These are phyloP conservation scores for Sporothrix pseudoabietina DNA, from an alignment of 2,329 filamentous ascomycete genomes.

Conservation along the genomic window DNA sequence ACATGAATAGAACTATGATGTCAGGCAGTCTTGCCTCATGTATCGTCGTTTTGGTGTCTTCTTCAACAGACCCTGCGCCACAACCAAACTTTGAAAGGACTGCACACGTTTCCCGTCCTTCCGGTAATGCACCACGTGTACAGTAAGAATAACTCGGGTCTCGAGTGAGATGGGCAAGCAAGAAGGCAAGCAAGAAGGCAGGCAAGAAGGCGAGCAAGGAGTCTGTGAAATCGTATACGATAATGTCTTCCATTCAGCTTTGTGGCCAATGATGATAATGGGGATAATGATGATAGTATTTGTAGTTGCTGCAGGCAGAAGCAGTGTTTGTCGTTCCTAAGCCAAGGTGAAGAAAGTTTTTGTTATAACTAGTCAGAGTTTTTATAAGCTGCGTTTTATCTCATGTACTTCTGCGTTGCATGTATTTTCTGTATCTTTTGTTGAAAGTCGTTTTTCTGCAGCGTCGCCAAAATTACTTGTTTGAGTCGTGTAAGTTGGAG, in stretches of 20 bases:
- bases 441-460: background rate
- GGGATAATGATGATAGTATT: no score
- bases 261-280: no score
- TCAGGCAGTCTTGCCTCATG: background rate
- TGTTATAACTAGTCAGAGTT: no score
- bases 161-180: no score
- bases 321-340: no score
- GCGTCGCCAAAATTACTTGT: slow-evolving; percentile 25
- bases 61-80: background rate
- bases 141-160: background rate
- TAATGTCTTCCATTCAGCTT: no score
- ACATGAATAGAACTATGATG: background rate
- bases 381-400: background rate
- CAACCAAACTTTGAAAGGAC: background rate
- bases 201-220: no score
- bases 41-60: background rate
- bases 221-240: no score
- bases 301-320: no score
- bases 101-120: background rate
- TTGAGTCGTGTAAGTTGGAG: slow-evolving; percentile 31
- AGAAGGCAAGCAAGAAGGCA: no score
- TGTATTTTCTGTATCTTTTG: background rate
- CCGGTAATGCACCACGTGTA: background rate
- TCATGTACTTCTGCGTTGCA: no score
- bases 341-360: no score